A percentile compares a stretch with the other conserved stretches of the same genome.
Conservation (phyloP, 345 rosid species). For the Hypericum androsaemum region DNA sequence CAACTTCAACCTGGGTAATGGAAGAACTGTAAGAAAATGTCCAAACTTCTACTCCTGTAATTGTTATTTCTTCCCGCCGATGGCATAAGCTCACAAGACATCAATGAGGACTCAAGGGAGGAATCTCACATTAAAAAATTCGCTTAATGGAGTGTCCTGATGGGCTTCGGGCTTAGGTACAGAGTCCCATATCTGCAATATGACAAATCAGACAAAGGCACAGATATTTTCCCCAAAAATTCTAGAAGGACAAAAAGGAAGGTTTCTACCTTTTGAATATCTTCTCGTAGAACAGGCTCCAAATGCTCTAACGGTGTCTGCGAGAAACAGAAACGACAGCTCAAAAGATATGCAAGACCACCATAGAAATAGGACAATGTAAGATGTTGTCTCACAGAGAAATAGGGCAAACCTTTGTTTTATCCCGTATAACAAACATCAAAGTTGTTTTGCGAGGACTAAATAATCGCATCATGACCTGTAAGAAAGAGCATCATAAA, state of each 20-base stretch:
- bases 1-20: conserved; percentile 76
- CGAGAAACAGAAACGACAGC: conserved; percentile 17
- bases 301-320: conserved; percentile 94
- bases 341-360: conserved; percentile 6
- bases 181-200: conserved; percentile 87
- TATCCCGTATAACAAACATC: conserved; percentile 98
- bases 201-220: conserved; percentile 10
- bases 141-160: conserved; percentile 85
- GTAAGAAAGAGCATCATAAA: conserved; percentile 18
- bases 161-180: conserved; percentile 95
- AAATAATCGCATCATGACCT: conserved; percentile 99
- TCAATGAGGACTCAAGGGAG: not conserved
- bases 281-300: conserved; percentile 93
- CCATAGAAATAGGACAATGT: not conserved
- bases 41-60: not conserved
- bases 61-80: too few species aligned
- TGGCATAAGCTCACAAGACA: too few species aligned
- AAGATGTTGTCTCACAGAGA: not conserved
- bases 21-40: conserved; percentile 8
- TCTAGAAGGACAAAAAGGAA: conserved; percentile 12
- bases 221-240: conserved; percentile 1
- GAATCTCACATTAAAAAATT: conserved; percentile 79
- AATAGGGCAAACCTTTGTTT: conserved; percentile 62
- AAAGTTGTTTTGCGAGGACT: conserved; percentile 98
- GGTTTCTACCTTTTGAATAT: conserved; percentile 74